Evolutionary conservation across 768 basidiomycete genomes (phyloP).

Genomic region (Amanita phalloides): DNA sequence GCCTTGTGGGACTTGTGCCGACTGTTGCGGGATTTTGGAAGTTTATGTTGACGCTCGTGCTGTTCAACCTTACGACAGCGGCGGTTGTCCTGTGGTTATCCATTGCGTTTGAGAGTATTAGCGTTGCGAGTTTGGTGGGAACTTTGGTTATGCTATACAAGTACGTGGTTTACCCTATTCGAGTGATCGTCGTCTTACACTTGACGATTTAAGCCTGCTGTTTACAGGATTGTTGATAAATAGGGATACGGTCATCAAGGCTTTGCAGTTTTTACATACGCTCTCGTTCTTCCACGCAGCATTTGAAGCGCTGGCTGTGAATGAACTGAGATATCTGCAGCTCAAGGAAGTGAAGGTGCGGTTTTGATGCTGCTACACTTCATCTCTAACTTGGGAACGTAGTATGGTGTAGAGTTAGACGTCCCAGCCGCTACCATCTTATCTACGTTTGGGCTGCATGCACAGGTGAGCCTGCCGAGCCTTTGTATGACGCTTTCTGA

Average conservation of each 20-base stretch:
- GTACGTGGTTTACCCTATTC: conserved; percentile 35
- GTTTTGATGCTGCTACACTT: conserved; percentile 12
- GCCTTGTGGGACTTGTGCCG: conserved; percentile 89
- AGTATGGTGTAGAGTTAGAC: conserved; percentile 97
- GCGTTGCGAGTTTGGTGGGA: conserved; percentile 89
- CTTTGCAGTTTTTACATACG: conserved; percentile 80
- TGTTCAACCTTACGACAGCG: conserved; percentile 96
- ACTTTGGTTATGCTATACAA: conserved; percentile 98
- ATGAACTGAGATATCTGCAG: conserved; percentile 89
- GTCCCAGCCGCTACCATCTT: conserved; percentile 94
- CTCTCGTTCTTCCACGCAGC: conserved; percentile 98
- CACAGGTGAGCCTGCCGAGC: conserved; percentile 41
- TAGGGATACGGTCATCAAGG: conserved; percentile 66
- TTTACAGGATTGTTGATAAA: conserved; percentile 97
- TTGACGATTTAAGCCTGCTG: conserved; percentile 47
- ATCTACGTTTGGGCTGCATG: conserved; percentile 85
- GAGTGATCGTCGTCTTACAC: background rate
- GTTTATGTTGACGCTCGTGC: conserved; percentile 89
- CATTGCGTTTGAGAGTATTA: conserved; percentile 76
- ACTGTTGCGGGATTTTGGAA: conserved; percentile 92
- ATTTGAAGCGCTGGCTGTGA: conserved; percentile 95
- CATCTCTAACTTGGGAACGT: conserved; percentile 1
- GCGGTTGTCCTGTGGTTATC: conserved; percentile 86
- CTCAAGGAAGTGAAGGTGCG: conserved; percentile 80
- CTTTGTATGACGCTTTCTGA: background rate